Conservation (phyloP, 129 eudicot species). For the Rutidosis leptorrhynchoides region DNA sequence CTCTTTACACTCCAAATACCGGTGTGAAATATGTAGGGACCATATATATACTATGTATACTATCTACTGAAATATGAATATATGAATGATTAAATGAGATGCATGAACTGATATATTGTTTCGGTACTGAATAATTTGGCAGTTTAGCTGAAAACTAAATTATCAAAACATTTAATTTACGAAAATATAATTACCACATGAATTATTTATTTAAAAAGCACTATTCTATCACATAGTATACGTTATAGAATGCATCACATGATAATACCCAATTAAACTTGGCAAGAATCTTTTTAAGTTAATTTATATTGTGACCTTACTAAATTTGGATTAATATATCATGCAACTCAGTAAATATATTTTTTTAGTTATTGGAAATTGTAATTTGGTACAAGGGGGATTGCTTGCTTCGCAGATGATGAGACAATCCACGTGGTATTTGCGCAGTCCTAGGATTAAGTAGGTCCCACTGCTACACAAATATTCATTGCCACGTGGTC, state of each 20-base stretch:
- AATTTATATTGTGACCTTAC: neutral
- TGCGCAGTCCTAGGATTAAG: slow-evolving; percentile 24
- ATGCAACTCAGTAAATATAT: neutral
- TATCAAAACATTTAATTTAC: no score
- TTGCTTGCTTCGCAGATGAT: slow-evolving; percentile 18
- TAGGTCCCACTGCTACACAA: neutral
- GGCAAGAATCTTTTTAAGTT: neutral
- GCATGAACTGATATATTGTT: no score
- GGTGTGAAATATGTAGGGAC: no score
- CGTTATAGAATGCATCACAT: neutral
- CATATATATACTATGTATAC: no score
- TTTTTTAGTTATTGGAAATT: neutral
- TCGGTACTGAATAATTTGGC: no score
- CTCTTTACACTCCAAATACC: no score
- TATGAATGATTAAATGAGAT: no score
- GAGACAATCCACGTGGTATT: slow-evolving; percentile 35
- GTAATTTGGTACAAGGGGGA: slow-evolving; percentile 28
- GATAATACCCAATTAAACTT: neutral
- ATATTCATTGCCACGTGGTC: slow-evolving; percentile 29
- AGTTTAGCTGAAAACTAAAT: no score
- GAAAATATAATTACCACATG: neutral
- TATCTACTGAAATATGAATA: no score
- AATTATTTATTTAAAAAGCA: neutral
- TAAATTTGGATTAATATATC: neutral
- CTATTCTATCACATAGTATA: neutral